Evolutionary conservation across 2,329 filamentous ascomycete genomes (phyloP), one percentile per base, ranked within the genome.

Genomic region (Phaeoacremonium minimum): DNA sequence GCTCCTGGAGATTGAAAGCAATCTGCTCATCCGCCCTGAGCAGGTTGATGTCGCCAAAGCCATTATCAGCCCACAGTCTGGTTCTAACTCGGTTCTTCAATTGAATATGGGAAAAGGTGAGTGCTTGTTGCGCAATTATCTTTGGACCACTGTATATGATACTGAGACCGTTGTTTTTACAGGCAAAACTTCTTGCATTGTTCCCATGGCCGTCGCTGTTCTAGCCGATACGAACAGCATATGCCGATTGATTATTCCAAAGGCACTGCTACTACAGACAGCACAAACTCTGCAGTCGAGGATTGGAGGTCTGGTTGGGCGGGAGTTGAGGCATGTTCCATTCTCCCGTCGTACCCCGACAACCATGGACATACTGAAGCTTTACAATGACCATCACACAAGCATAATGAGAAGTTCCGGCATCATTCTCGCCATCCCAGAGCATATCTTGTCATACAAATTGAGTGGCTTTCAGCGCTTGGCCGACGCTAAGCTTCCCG

Each of bases 81-180:
- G 60, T 0, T 44, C 56, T 0, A 84, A 83, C 41, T 77, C 77
- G 0, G 75, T 84, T 0, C 45, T 83, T 2, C 80, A 85, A 42
- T 69, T 85, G 56, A 78, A 83, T 42, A 85, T 85, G 80, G 80
- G 80, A 0, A 69, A 80, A 58, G 73, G 72, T 60, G 51, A 49
- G 43, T 38, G 1, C 30, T 22, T n/a, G 19, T n/a, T n/a, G n/a
- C n/a, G n/a, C n/a, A n/a, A n/a, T n/a, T n/a, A n/a, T n/a, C n/a
- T n/a, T n/a, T n/a, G n/a, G n/a, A n/a, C n/a, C n/a, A n/a, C n/a
- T n/a, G n/a, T n/a, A n/a, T n/a, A n/a, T n/a, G n/a, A n/a, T n/a
- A n/a, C n/a, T n/a, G n/a, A n/a, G n/a, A n/a, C n/a, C n/a, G n/a
- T n/a, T n/a, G n/a, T n/a, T n/a, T n/a, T 4, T 30, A 15, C 31